Percentiles rank a stretch among this genome's conserved stretches.
Evolutionary conservation across 805 yeast species (phyloP).

Genomic region (Pichia rugopelliculosa): DNA sequence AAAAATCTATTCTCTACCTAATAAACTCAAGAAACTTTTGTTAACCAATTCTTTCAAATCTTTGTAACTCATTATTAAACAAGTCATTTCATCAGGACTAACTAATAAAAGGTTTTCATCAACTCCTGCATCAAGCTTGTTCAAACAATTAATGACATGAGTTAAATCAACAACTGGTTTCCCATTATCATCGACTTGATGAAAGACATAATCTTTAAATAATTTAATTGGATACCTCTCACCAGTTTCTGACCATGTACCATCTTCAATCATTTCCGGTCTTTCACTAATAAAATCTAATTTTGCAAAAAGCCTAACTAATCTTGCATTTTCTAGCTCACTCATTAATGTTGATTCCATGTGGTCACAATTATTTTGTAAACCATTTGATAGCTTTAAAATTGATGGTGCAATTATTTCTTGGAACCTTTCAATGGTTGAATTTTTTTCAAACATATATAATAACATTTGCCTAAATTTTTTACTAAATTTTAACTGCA

Average conservation of each 20-base stretch:
- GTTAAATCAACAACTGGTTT: slow-evolving; percentile 74
- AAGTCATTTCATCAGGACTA: slow-evolving; percentile 76
- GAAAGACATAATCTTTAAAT: slow-evolving; percentile 80
- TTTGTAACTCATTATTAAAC: slow-evolving; percentile 78
- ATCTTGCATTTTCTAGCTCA: slow-evolving; percentile 83
- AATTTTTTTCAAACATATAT: slow-evolving; percentile 28
- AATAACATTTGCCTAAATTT: slow-evolving; percentile 38
- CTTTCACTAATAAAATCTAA: slow-evolving; percentile 71
- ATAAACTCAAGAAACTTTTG: slow-evolving; percentile 50
- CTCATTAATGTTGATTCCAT: slow-evolving; percentile 53
- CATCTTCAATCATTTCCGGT: slow-evolving; percentile 53
- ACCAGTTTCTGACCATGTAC: slow-evolving; percentile 68
- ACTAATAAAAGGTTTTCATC: slow-evolving; percentile 78
- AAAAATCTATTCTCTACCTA: slow-evolving; percentile 10
- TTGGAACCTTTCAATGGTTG: slow-evolving; percentile 28
- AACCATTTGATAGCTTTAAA: slow-evolving; percentile 39
- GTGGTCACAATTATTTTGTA: slow-evolving; percentile 47
- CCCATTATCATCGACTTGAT: slow-evolving; percentile 72
- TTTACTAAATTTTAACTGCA: slow-evolving; percentile 33
- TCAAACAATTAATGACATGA: slow-evolving; percentile 69
- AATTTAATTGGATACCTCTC: slow-evolving; percentile 63
- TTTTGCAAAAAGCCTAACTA: slow-evolving; percentile 77
- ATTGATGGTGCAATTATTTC: slow-evolving; percentile 37
- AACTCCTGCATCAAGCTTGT: slow-evolving; percentile 87
- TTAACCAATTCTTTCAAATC: slow-evolving; percentile 72